These are phyloP conservation scores for Rhodotorula sp. DNA, from an alignment of 1,284 basidiomycete genomes.

Conservation along the genomic window DNA sequence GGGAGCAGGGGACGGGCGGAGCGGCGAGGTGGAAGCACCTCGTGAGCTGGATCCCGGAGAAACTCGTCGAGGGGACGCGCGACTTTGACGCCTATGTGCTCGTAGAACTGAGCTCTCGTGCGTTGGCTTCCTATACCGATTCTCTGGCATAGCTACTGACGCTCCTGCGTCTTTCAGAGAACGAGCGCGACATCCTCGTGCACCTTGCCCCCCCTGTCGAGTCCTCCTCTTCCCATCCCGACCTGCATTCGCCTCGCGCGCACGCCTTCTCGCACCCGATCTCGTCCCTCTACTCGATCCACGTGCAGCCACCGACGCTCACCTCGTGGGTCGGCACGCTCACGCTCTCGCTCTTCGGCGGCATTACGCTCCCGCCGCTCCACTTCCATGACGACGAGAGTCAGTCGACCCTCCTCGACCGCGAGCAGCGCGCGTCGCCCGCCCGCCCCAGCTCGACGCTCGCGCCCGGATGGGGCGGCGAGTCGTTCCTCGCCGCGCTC, in stretches of 20 bases:
- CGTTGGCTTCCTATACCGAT: neutral
- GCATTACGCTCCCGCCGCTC: constrained; percentile 68
- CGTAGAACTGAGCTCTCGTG: constrained; percentile 32
- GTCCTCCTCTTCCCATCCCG: neutral
- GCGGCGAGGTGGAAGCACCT: constrained; percentile 56
- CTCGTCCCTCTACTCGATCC: constrained; percentile 82
- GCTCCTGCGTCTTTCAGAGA: constrained; percentile 45
- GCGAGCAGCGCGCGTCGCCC: constrained; percentile 39
- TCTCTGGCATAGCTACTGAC: neutral
- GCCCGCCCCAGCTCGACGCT: constrained; percentile 19
- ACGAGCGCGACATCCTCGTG: constrained; percentile 36
- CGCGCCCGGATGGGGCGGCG: constrained; percentile 54
- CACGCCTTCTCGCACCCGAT: constrained; percentile 94
- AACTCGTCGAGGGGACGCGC: constrained; percentile 67
- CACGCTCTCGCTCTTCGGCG: constrained; percentile 71
- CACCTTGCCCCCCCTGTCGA: constrained; percentile 18
- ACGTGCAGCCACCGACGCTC: constrained; percentile 78
- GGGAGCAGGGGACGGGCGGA: neutral
- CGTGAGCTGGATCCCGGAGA: constrained; percentile 82
- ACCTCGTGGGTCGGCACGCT: constrained; percentile 78
- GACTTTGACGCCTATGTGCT: constrained; percentile 39
- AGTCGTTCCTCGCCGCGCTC: constrained; percentile 71
- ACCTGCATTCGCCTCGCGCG: constrained; percentile 45
- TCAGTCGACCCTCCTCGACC: constrained; percentile 57
- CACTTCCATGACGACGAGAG: constrained; percentile 98